Evolutionary conservation across 371 early-diverging fungal species (phyloP).

Genomic region (Entomophthora muscae): DNA sequence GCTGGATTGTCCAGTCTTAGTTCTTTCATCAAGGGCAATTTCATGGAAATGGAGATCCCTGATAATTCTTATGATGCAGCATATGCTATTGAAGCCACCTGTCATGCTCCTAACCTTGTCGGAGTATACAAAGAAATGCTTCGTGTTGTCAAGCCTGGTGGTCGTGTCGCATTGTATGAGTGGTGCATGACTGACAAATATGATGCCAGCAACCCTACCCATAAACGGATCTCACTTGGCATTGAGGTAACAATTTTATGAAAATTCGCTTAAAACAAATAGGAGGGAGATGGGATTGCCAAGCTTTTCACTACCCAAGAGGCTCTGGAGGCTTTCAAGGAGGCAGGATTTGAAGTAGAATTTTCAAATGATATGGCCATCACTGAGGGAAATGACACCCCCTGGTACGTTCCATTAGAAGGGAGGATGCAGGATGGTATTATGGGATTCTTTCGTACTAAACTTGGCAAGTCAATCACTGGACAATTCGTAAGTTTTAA

Average conservation of each 20-base stretch:
- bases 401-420: slow-evolving; percentile 73
- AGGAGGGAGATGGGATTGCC: slow-evolving; percentile 69
- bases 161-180: slow-evolving; percentile 76
- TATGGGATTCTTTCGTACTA: slow-evolving; percentile 28
- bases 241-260: slow-evolving; percentile 35
- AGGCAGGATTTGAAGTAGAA: slow-evolving; percentile 70
- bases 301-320: slow-evolving; percentile 54
- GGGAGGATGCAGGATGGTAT: slow-evolving; percentile 40
- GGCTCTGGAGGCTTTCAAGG: slow-evolving; percentile 52
- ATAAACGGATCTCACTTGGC: slow-evolving; percentile 53
- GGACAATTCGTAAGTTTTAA: slow-evolving; percentile 16
- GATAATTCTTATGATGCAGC: slow-evolving; percentile 61
- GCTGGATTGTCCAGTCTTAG: slow-evolving; percentile 35
- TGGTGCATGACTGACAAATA: slow-evolving; percentile 79
- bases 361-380: slow-evolving; percentile 46
- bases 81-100: slow-evolving; percentile 88
- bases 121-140: slow-evolving; percentile 75
- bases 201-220: slow-evolving; percentile 49
- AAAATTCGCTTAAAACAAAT: neutral
- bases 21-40: slow-evolving; percentile 66
- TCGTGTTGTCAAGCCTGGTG: slow-evolving; percentile 82
- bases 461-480: slow-evolving; percentile 14
- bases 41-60: slow-evolving; percentile 79
- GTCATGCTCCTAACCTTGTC: slow-evolving; percentile 65
- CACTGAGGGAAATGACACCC: slow-evolving; percentile 32